Percentiles rank a stretch among this genome's conserved stretches.
These are phyloP conservation scores for Hypomyces rosellus DNA, from an alignment of 2,329 filamentous ascomycete species.

Conservation along the genomic window DNA sequence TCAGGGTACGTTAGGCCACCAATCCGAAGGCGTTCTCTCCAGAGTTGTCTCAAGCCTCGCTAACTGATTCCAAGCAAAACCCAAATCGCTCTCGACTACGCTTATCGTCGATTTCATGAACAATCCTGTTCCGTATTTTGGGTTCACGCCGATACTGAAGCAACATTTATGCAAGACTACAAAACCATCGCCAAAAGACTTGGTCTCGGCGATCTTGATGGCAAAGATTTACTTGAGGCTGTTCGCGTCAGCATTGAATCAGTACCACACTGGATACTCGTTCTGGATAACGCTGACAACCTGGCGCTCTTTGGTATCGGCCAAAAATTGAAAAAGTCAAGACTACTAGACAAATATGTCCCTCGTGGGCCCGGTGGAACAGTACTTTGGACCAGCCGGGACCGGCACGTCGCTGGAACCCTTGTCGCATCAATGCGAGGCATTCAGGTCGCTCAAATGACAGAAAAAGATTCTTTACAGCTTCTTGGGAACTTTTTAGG, in stretches of 20 bases:
- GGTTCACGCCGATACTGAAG: constrained; percentile 29
- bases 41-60: background rate
- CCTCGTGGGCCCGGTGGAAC: constrained; percentile 20
- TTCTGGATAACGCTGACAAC: constrained; percentile 30
- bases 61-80: constrained; percentile 27
- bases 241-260: constrained; percentile 17
- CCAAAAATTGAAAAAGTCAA: background rate
- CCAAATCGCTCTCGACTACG: constrained; percentile 31
- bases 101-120: constrained; percentile 20
- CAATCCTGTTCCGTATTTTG: constrained; percentile 28
- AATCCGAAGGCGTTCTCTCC: background rate
- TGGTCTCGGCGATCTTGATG: constrained; percentile 16
- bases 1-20: background rate
- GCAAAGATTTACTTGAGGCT: constrained; percentile 14
- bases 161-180: constrained; percentile 27
- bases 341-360: constrained; percentile 17
- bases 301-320: constrained; percentile 21
- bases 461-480: background rate
- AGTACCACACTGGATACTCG: constrained; percentile 20
- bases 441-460: constrained; percentile 21
- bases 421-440: constrained; percentile 18
- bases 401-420: constrained; percentile 16
- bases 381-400: constrained; percentile 28
- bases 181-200: constrained; percentile 23
- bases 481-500: background rate